Percentiles rank a stretch among this genome's conserved stretches.
Conservation (phyloP, 2,329 filamentous ascomycete species). For the Cryphonectria nitschkei region DNA sequence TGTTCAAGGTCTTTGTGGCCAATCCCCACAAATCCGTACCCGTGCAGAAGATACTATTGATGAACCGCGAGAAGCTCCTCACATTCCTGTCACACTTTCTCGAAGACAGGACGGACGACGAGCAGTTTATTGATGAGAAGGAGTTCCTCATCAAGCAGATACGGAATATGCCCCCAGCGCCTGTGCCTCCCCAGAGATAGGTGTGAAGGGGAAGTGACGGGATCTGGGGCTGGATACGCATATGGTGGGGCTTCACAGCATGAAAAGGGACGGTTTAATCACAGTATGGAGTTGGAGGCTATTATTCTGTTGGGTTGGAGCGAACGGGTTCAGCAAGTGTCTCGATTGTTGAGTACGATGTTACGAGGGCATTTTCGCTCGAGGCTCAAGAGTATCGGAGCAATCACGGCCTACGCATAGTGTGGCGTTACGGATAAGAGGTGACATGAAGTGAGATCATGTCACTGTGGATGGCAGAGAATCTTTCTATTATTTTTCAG, state of each 20-base stretch:
- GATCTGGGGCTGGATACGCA: constrained; percentile 12
- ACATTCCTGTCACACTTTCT: constrained; percentile 90
- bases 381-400: constrained; percentile 23
- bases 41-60: constrained; percentile 92
- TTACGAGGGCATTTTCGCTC: constrained; percentile 24
- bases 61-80: constrained; percentile 90
- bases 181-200: constrained; percentile 55
- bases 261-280: constrained; percentile 2
- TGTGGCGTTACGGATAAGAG: constrained; percentile 26
- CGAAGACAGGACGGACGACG: constrained; percentile 93
- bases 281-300: constrained; percentile 21
- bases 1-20: constrained; percentile 99
- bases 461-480: constrained; percentile 5
- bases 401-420: constrained; percentile 28
- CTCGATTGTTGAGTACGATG: constrained; percentile 14
- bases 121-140: constrained; percentile 98
- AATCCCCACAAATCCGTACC: constrained; percentile 98
- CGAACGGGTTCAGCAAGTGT: constrained; percentile 1
- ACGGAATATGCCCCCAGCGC: constrained; percentile 64
- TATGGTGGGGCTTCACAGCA: neutral
- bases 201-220: constrained; percentile 22
- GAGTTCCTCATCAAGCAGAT: constrained; percentile 98
- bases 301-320: constrained; percentile 6
- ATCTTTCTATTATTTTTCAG: constrained; percentile 15
- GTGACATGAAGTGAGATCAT: constrained; percentile 8